Conservation (phyloP, 1,139 yeast genomes). For the Hansenula sp. region DNA sequence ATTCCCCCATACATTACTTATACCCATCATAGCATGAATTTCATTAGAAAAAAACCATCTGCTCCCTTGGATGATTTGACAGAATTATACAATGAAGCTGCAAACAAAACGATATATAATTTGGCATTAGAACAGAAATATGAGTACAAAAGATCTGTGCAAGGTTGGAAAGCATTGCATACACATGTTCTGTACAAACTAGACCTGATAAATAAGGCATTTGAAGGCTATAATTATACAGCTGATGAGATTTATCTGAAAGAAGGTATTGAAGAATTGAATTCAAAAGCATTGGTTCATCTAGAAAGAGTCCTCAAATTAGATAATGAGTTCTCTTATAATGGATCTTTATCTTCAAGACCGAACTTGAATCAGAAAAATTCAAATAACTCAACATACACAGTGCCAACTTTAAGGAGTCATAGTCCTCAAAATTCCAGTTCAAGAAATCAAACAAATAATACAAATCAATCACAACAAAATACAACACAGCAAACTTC, state of each 20-base stretch:
- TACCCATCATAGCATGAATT: conserved; percentile 25
- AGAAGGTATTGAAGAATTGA: conserved; percentile 31
- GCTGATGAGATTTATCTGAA: conserved; percentile 34
- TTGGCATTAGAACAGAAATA: conserved; percentile 54
- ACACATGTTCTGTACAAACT: conserved; percentile 54
- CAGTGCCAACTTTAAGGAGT: conserved; percentile 23
- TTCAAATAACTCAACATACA: conserved; percentile 10
- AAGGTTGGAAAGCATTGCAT: conserved; percentile 71
- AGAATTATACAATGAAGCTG: conserved; percentile 58
- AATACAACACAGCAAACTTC: conserved; percentile 10
- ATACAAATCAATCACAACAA: conserved; percentile 10
- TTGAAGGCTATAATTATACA: conserved; percentile 37
- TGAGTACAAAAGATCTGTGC: conserved; percentile 50
- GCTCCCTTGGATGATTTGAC: conserved; percentile 55
- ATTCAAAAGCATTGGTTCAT: conserved; percentile 31
- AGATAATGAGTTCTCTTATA: conserved; percentile 9
- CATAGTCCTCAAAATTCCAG: conserved; percentile 17
- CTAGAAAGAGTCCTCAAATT: conserved; percentile 29
- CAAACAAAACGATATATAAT: conserved; percentile 53
- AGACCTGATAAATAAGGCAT: conserved; percentile 48
- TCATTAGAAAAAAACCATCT: conserved; percentile 55
- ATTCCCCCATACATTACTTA: no score
- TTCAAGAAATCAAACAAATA: conserved; percentile 10
- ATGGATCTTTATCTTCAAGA: conserved; percentile 1
- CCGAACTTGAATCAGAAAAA: conserved; percentile 5